Percentiles rank a stretch among this genome's conserved stretches.
Conservation (phyloP, 768 basidiomycete genomes). For the Boletellus emodensis region DNA sequence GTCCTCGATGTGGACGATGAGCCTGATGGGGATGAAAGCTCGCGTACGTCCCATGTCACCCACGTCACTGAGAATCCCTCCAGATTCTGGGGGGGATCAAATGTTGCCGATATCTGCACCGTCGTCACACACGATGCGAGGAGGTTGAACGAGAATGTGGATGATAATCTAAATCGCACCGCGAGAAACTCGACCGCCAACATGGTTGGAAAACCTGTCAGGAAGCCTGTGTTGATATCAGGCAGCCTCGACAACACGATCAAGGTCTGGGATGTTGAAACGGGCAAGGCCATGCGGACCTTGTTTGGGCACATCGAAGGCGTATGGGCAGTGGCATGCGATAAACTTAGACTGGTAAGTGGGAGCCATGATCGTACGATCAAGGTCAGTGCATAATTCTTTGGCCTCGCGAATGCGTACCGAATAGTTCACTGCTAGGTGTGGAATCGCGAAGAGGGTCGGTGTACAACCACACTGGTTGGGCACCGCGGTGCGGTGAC, state of each 20-base stretch:
- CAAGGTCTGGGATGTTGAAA: constrained; percentile 93
- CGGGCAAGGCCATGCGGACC: constrained; percentile 71
- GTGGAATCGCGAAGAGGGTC: constrained; percentile 89
- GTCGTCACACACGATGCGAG: constrained; percentile 27
- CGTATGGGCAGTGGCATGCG: constrained; percentile 93
- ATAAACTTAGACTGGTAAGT: constrained; percentile 87
- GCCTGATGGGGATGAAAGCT: constrained; percentile 21
- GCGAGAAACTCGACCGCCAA: constrained; percentile 1
- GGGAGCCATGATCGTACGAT: constrained; percentile 96
- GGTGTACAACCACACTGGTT: constrained; percentile 83
- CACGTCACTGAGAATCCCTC: constrained; percentile 14
- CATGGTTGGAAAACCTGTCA: constrained; percentile 25
- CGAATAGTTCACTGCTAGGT: constrained; percentile 46
- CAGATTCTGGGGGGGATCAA: constrained; percentile 11
- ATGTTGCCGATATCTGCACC: constrained; percentile 24
- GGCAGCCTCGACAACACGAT: constrained; percentile 94
- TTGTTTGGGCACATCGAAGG: constrained; percentile 98
- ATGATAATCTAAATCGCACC: constrained; percentile 10
- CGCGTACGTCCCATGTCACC: constrained; percentile 7
- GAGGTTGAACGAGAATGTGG: constrained; percentile 8
- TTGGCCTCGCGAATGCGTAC: constrained; percentile 2
- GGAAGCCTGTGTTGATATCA: constrained; percentile 76
- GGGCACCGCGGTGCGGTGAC: constrained; percentile 95
- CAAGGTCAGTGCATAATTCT: constrained; percentile 55
- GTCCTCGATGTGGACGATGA: constrained; percentile 66